Percentiles rank a stretch among this genome's conserved stretches.
phyloP scores from a whole-genome alignment of 2,329 filamentous ascomycete genomes.

The Penicillium olsonii region DNA sequence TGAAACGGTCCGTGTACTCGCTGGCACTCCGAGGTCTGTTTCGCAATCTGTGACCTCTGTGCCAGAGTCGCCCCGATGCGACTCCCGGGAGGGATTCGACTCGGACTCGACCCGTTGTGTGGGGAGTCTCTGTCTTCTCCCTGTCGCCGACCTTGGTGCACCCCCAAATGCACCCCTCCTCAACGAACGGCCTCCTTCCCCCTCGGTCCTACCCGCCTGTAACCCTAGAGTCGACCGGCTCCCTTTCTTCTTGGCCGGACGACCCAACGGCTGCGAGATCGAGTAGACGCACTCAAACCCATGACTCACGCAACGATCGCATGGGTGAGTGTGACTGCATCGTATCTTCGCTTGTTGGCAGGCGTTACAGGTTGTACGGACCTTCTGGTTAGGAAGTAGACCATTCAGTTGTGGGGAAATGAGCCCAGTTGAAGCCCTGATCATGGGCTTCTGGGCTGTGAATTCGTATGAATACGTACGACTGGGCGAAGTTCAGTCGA shows the following conservation, averaged over 20 bases:
- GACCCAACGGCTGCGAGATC: conserved; percentile 36
- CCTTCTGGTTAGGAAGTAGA: conserved; percentile 36
- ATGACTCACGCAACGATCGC: conserved; percentile 37
- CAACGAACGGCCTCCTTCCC: background rate
- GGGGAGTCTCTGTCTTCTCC: background rate
- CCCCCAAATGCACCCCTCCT: background rate
- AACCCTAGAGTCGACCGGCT: background rate
- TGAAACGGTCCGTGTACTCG: background rate
- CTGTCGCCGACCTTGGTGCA: background rate
- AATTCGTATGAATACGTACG: too few relatives aligned
- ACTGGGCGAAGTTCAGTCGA: background rate
- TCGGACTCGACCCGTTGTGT: background rate
- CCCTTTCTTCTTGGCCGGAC: conserved; percentile 36
- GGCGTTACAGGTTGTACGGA: conserved; percentile 42
- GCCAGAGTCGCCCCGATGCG: background rate
- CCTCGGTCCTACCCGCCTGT: background rate
- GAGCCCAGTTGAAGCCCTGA: background rate
- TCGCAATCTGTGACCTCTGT: background rate
- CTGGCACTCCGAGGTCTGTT: background rate
- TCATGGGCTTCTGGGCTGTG: background rate
- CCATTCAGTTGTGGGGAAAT: background rate
- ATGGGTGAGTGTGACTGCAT: conserved; percentile 38
- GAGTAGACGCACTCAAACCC: conserved; percentile 39
- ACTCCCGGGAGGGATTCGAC: background rate
- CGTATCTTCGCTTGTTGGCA: conserved; percentile 42